A percentile compares a stretch with the other conserved stretches of the same genome.
These are phyloP conservation scores for Xylariales sp. DNA, from an alignment of 2,329 filamentous ascomycete species.

Conservation along the genomic window DNA sequence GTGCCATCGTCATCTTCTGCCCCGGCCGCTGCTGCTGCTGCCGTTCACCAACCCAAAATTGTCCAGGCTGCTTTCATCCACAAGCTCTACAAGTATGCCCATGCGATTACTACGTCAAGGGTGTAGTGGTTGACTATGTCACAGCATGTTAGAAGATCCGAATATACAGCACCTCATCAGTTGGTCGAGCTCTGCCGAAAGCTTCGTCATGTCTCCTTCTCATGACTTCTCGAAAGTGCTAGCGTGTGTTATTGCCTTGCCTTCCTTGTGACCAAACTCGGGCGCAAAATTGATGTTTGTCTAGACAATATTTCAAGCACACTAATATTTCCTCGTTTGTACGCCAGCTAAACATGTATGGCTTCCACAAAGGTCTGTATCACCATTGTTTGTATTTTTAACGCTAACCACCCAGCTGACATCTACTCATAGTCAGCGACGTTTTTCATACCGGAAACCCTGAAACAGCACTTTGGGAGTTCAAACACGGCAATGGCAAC, in stretches of 20 bases:
- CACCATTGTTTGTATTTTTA: slow-evolving; percentile 10
- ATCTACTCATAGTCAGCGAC: slow-evolving; percentile 79
- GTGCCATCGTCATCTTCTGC: slow-evolving; percentile 47
- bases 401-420: slow-evolving; percentile 41
- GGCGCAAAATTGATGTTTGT: slow-evolving; percentile 42
- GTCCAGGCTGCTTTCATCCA: slow-evolving; percentile 99
- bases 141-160: slow-evolving; percentile 94
- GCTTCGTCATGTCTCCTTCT: slow-evolving; percentile 98
- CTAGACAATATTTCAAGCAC: slow-evolving; percentile 97
- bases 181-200: slow-evolving; percentile 93
- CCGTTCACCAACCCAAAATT: slow-evolving; percentile 93
- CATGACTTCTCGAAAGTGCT: slow-evolving; percentile 98
- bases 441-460: slow-evolving; percentile 96
- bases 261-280: slow-evolving; percentile 7
- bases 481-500: slow-evolving; percentile 96
- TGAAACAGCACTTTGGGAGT: slow-evolving; percentile 96
- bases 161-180: slow-evolving; percentile 95
- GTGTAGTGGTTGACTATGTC: slow-evolving; percentile 36
- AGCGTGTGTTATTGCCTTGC: slow-evolving; percentile 69
- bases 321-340: slow-evolving; percentile 99
- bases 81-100: slow-evolving; percentile 92
- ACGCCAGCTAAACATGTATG: slow-evolving; percentile 98
- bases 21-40: slow-evolving; percentile 71
- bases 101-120: neutral
- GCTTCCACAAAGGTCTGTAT: slow-evolving; percentile 91